phyloP scores from a whole-genome alignment of 345 rosid genomes.

The Populus alba region DNA sequence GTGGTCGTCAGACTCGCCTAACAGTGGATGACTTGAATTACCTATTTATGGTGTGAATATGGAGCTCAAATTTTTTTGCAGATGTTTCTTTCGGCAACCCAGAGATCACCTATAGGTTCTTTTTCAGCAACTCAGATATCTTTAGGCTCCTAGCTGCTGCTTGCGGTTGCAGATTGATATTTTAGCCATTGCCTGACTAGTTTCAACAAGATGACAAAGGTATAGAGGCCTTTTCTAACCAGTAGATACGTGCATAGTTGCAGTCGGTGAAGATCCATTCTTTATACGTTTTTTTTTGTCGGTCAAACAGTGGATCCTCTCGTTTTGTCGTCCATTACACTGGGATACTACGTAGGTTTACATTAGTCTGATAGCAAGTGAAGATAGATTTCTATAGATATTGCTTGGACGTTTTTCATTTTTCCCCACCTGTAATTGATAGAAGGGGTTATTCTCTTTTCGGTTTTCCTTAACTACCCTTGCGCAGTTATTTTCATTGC shows the following conservation, averaged over 20 bases:
- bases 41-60: slow-evolving; percentile 75
- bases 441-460: not conserved
- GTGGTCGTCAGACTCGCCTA: slow-evolving; percentile 69
- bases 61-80: not conserved
- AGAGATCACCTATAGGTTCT: slow-evolving; percentile 25
- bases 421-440: slow-evolving; percentile 17
- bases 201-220: not conserved
- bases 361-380: slow-evolving; percentile 12
- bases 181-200: slow-evolving; percentile 3
- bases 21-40: slow-evolving; percentile 81
- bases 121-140: slow-evolving; percentile 11
- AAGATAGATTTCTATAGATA: slow-evolving; percentile 7
- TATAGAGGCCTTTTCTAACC: not conserved
- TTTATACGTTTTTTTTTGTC: not conserved
- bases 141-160: slow-evolving; percentile 5
- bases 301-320: slow-evolving; percentile 9
- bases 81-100: slow-evolving; percentile 23
- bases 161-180: not conserved
- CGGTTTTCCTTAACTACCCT: too few relatives aligned
- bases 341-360: slow-evolving; percentile 11
- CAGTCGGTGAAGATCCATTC: slow-evolving; percentile 4
- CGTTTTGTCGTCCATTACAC: not conserved
- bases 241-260: slow-evolving; percentile 3
- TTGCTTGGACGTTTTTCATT: not conserved
- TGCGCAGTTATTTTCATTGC: not conserved